These are phyloP conservation scores for Metschnikowia sp. DNA, from an alignment of 805 yeast species.

Conservation along the genomic window DNA sequence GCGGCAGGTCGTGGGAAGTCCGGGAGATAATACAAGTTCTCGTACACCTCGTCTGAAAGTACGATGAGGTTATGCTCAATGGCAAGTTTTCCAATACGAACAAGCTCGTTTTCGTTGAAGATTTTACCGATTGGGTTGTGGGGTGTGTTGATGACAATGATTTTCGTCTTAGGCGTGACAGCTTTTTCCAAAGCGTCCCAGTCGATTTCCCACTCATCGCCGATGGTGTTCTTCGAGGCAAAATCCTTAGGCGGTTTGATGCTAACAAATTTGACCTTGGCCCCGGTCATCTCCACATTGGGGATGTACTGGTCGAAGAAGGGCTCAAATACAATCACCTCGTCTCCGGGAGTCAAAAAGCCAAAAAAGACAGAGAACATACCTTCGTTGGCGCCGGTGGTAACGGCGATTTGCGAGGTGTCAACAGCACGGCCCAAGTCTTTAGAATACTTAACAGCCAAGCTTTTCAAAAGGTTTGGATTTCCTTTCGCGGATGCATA, in stretches of 20 bases:
- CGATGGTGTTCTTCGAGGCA: slow-evolving; percentile 58
- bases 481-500: slow-evolving; percentile 91
- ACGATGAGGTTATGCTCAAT: slow-evolving; percentile 80
- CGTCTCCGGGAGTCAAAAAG: slow-evolving; percentile 82
- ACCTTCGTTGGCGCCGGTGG: slow-evolving; percentile 98
- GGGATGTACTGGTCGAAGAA: slow-evolving; percentile 96
- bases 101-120: slow-evolving; percentile 71
- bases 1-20: slow-evolving; percentile 82
- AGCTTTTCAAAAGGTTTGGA: slow-evolving; percentile 65
- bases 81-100: slow-evolving; percentile 74
- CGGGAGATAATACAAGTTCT: slow-evolving; percentile 71
- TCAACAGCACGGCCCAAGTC: slow-evolving; percentile 56
- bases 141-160: slow-evolving; percentile 87
- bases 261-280: slow-evolving; percentile 82
- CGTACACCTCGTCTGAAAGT: slow-evolving; percentile 93
- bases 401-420: slow-evolving; percentile 66
- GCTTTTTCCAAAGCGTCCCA: slow-evolving; percentile 72
- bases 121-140: slow-evolving; percentile 96
- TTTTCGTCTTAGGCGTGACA: slow-evolving; percentile 72
- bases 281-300: slow-evolving; percentile 91
- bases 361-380: slow-evolving; percentile 83
- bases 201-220: slow-evolving; percentile 85
- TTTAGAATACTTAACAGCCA: slow-evolving; percentile 69
- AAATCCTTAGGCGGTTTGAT: slow-evolving; percentile 79
- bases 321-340: slow-evolving; percentile 94